Percentiles rank a stretch among this genome's conserved stretches.
Evolutionary conservation across 192 early-diverging fungal genomes (phyloP).

Genomic region (Mortierella hygrophila): DNA sequence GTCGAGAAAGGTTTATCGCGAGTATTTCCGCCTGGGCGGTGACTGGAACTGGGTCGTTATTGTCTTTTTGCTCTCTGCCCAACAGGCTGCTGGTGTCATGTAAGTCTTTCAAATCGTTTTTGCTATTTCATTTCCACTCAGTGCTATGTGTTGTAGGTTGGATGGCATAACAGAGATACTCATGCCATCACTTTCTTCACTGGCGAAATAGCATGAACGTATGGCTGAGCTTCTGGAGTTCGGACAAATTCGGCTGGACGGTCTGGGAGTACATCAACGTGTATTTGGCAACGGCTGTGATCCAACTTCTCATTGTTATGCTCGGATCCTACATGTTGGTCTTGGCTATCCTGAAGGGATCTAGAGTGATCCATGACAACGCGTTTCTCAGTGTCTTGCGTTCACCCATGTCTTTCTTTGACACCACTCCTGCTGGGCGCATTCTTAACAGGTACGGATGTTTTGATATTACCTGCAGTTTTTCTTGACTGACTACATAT

Average conservation of each 20-base stretch:
- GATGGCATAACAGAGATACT: not conserved
- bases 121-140: too few relatives aligned
- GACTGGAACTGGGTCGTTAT: slow-evolving; percentile 22
- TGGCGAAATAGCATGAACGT: slow-evolving; percentile 29
- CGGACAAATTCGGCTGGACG: slow-evolving; percentile 23
- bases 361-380: slow-evolving; percentile 66
- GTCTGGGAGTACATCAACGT: slow-evolving; percentile 46
- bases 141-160: too few relatives aligned
- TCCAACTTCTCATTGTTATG: slow-evolving; percentile 42
- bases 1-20: slow-evolving; percentile 25
- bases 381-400: slow-evolving; percentile 77
- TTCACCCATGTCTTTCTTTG: slow-evolving; percentile 73
- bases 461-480: not conserved
- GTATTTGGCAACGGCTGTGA: slow-evolving; percentile 36
- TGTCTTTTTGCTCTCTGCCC: slow-evolving; percentile 20
- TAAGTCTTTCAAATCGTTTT: slow-evolving; percentile 6
- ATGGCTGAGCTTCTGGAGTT: slow-evolving; percentile 52
- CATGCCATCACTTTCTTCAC: not conserved
- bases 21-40: slow-evolving; percentile 32
- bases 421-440: slow-evolving; percentile 77
- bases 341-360: slow-evolving; percentile 65
- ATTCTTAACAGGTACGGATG: slow-evolving; percentile 71
- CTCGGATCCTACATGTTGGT: slow-evolving; percentile 34
- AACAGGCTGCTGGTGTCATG: slow-evolving; percentile 36
- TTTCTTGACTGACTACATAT: not conserved